Base-by-base conservation (phyloP, 257 asterid species). In the Nicotiana sylvestris region DNA sequence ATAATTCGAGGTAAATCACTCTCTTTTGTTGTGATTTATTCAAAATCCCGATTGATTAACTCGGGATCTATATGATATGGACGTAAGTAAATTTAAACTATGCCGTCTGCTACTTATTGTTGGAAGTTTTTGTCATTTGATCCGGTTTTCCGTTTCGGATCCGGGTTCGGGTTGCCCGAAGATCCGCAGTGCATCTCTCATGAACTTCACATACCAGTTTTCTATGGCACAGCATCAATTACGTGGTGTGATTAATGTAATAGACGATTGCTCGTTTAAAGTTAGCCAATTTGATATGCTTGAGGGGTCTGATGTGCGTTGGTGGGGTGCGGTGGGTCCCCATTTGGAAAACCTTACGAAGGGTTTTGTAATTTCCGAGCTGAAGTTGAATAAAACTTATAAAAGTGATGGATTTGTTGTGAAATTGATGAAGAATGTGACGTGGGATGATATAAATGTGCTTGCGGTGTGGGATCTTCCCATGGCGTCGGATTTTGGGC, bases 211-310 rank as follows among this genome's bases (percentile, higher is more conserved):
- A 53, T 93, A 97, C 68, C 92, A 91, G 82, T 94, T 96, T 86
- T 83, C 88, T 84, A 92, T 93, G 97, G 95, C 88, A n/a, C 99
- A 96, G 82, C 99, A 96, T 87, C 99, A 96, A 88, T 91, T 96
- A 80, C 95, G 99, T 11, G 99, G 98, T 18, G 86, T 86, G 29
- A 74, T 96, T 30, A 87, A 93, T 62, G 84, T 96, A 58, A 61
- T 91, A 9, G 94, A 94, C 37, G 93, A 87, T 81, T 96, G 98
- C 81, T 92, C 98, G 4, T 96, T 96, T 84, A 84, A 86, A 67
- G 97, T 96, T 83, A 90, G 96, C 29, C 87, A 88, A 62, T 96
- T 96, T 56, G 99, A 96, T 85, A 94, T 96, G 99, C 91, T 96
- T 9, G 83, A 92, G 55, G 99, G 99, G 81, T 81, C 92, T 53